Evolutionary conservation across 768 basidiomycete species (phyloP).

Genomic region (Suillus variegatus): DNA sequence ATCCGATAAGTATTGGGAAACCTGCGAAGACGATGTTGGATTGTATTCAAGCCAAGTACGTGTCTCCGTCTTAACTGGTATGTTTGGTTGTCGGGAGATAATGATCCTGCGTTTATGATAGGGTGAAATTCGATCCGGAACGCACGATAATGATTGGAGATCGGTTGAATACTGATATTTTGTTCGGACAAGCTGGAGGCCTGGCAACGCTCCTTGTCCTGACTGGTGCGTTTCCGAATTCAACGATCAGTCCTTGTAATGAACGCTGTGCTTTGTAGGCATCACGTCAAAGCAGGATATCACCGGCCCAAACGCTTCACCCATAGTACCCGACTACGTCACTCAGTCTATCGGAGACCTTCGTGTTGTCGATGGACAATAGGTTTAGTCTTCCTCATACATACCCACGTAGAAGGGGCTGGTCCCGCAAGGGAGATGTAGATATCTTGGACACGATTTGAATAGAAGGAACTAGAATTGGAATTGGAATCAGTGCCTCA

Average conservation of each 20-base stretch:
- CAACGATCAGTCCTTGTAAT: neutral
- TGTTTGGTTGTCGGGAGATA: neutral
- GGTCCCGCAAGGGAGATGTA: neutral
- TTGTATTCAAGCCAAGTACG: constrained; percentile 79
- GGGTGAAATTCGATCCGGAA: constrained; percentile 83
- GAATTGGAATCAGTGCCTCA: constrained; percentile 10
- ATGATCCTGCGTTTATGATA: constrained; percentile 31
- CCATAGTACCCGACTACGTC: constrained; percentile 80
- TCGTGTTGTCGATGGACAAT: constrained; percentile 35
- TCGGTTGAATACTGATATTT: constrained; percentile 92
- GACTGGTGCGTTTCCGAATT: constrained; percentile 58
- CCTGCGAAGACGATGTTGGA: constrained; percentile 92
- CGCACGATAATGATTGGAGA: constrained; percentile 96
- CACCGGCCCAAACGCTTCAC: constrained; percentile 66
- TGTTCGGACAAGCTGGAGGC: constrained; percentile 87
- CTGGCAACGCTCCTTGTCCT: constrained; percentile 87
- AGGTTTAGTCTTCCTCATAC: constrained; percentile 9
- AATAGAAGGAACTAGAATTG: neutral
- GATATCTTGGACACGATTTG: neutral
- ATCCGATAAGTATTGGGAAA: constrained; percentile 85
- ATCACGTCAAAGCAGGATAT: constrained; percentile 77
- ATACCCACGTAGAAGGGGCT: neutral
- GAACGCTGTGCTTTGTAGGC: constrained; percentile 44
- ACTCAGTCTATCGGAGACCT: constrained; percentile 84
- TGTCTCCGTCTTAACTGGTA: constrained; percentile 5